phyloP scores from a whole-genome alignment of 768 basidiomycete species.

The Fibroporia radiculosa region DNA sequence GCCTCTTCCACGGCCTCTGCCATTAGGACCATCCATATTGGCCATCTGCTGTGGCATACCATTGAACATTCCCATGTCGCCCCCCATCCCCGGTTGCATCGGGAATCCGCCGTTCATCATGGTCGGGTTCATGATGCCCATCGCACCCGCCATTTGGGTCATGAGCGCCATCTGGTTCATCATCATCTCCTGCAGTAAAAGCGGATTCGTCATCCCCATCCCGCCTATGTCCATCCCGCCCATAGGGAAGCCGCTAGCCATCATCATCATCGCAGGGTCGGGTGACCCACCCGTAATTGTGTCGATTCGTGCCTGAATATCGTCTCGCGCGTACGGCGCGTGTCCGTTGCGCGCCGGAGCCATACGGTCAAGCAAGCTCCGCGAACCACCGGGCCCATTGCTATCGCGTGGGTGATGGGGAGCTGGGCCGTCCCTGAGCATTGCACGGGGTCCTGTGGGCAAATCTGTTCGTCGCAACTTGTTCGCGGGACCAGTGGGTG shows the following conservation, averaged over 20 bases:
- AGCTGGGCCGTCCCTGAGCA: too few relatives aligned
- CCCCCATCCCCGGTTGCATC: constrained; percentile 39
- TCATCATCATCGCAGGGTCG: constrained; percentile 44
- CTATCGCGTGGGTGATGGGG: constrained; percentile 25
- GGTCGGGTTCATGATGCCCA: constrained; percentile 68
- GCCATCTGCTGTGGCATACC: constrained; percentile 30
- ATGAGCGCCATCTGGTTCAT: constrained; percentile 89
- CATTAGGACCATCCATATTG: constrained; percentile 34
- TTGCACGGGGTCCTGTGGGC: constrained; percentile 82
- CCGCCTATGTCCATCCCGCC: constrained; percentile 22
- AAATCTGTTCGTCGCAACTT: constrained; percentile 70
- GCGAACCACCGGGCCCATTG: constrained; percentile 25
- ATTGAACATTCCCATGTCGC: constrained; percentile 37
- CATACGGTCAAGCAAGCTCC: constrained; percentile 79
- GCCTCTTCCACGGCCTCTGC: constrained; percentile 23
- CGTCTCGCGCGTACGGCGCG: constrained; percentile 32
- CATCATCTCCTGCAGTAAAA: constrained; percentile 84
- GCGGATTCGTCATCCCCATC: constrained; percentile 48
- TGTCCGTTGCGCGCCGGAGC: constrained; percentile 31
- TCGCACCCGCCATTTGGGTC: constrained; percentile 83
- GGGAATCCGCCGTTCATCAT: constrained; percentile 54
- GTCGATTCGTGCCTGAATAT: constrained; percentile 74
- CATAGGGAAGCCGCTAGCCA: constrained; percentile 24
- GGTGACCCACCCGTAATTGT: constrained; percentile 53
- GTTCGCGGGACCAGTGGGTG: constrained; percentile 52